Base-by-base conservation (phyloP, 2,329 filamentous ascomycete species). In the Aureobasidium lini region DNA sequence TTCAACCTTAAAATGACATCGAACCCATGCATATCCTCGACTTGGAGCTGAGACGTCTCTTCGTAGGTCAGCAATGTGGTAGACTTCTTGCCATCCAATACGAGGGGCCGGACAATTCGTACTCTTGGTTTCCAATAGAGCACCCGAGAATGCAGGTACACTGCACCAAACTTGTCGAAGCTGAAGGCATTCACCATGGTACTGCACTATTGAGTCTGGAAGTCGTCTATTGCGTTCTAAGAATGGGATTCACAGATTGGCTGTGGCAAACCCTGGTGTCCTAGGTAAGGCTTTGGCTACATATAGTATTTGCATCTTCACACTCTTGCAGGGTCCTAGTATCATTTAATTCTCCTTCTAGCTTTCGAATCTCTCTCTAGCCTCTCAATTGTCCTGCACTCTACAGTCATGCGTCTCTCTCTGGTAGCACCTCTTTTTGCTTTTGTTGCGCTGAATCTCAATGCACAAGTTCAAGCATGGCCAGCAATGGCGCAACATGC, bases 1-100 rank as follows among this genome's bases (percentile, higher is more conserved):
- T 23, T 6, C 36, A 49, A 52, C 48, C 34, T 52, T 52, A 52
- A 52, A 39, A 39, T 52, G 48, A 52, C 36, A 52, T 52, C 34
- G 34, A 52, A 37, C 16, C 18, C 32, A 37, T n/a, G 9, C 10
- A 5, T 16, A 16, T 40, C 13, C 18, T 39, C 13, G 13, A 1
- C 48, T 16, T 16, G 15, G 10, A 50, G 47, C 48, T 40, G 48
- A 40, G 32, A 16, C 7, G 7, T 4, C 23, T 29, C 48, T 39
- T 40, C 18, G 36, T 39, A 29, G 36, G 48, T 52, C 15, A 16
- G 36, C 13, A n/a, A 39, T 10, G 16, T 39, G 18, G 16, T 34
- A 37, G 47, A 8, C 6, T 10, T 10, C 32, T 36, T 4, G 5
- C 10, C 23, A 13, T 18, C 23, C 23, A 31, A 11, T 23, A 40